Evolutionary conservation across 1,139 yeast genomes (phyloP).

Genomic region (Hanseniaspora sp.): DNA sequence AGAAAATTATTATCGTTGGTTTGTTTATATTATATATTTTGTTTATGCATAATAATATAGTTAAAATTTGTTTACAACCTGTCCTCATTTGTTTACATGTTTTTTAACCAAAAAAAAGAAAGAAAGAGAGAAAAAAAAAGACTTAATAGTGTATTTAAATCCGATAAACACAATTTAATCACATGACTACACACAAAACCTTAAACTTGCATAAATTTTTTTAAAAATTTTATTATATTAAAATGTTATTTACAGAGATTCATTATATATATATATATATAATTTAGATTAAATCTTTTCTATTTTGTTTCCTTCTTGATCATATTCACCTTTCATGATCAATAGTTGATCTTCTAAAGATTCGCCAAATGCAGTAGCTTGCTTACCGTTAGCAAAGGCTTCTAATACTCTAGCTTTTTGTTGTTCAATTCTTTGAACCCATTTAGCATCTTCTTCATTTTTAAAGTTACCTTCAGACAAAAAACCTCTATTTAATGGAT

Average conservation of each 20-base stretch:
- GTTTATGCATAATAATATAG: too few relatives aligned
- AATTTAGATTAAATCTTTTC: not conserved
- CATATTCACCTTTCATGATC: constrained; percentile 12
- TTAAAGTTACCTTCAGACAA: constrained; percentile 27
- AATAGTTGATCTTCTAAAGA: constrained; percentile 9
- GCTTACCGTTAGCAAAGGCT: not conserved
- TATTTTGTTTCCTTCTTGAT: constrained; percentile 11
- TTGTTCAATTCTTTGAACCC: constrained; percentile 25
- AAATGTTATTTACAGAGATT: not conserved
- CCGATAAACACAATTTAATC: too few relatives aligned
- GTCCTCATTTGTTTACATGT: too few relatives aligned
- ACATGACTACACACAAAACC: not conserved
- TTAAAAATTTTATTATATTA: not conserved
- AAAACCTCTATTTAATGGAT: constrained; percentile 66
- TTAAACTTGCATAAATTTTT: too few relatives aligned
- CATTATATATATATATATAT: not conserved
- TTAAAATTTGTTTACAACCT: too few relatives aligned
- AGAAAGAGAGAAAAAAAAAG: too few relatives aligned
- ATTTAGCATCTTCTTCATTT: constrained; percentile 30
- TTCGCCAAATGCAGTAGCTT: constrained; percentile 7
- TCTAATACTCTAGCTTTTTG: constrained; percentile 18
- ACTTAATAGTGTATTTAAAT: too few relatives aligned
- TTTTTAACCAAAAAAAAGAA: too few relatives aligned
- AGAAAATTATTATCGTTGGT: not conserved
- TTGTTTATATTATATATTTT: too few relatives aligned